Evolutionary conservation across 2,329 filamentous ascomycete species (phyloP).

Genomic region (Colletotrichum tropicicola): DNA sequence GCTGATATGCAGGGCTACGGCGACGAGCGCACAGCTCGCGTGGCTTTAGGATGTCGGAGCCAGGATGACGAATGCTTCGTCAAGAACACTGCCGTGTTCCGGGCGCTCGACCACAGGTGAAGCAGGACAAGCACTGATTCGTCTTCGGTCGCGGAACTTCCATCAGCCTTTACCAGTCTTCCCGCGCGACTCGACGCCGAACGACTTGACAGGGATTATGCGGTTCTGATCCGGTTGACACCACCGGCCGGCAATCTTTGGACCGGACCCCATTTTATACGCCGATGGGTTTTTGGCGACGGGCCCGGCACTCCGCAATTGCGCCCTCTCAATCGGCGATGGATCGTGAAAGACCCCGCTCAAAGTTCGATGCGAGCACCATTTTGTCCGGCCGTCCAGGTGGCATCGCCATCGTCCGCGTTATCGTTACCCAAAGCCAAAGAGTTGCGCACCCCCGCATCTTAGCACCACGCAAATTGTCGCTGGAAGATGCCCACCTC

Average conservation of each 20-base stretch:
- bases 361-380: not conserved
- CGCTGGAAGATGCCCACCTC: too few relatives aligned
- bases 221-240: not conserved
- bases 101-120: conserved; percentile 40
- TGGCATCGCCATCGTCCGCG: not conserved
- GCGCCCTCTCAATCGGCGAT: not conserved
- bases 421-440: not conserved
- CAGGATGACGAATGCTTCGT: conserved; percentile 41
- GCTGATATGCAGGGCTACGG: conserved; percentile 48
- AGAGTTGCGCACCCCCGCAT: too few relatives aligned
- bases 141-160: not conserved
- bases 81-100: conserved; percentile 44
- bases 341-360: not conserved
- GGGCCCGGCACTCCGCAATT: not conserved
- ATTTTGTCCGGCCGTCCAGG: too few relatives aligned
- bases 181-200: not conserved
- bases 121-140: not conserved
- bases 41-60: conserved; percentile 40
- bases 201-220: not conserved
- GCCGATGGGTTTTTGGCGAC: not conserved
- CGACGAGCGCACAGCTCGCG: conserved; percentile 37
- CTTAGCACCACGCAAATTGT: too few relatives aligned
- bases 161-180: not conserved
- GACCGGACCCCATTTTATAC: not conserved
- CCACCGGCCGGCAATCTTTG: not conserved